phyloP scores from a whole-genome alignment of 2,329 filamentous ascomycete genomes.

The Colletotrichum simmondsii region DNA sequence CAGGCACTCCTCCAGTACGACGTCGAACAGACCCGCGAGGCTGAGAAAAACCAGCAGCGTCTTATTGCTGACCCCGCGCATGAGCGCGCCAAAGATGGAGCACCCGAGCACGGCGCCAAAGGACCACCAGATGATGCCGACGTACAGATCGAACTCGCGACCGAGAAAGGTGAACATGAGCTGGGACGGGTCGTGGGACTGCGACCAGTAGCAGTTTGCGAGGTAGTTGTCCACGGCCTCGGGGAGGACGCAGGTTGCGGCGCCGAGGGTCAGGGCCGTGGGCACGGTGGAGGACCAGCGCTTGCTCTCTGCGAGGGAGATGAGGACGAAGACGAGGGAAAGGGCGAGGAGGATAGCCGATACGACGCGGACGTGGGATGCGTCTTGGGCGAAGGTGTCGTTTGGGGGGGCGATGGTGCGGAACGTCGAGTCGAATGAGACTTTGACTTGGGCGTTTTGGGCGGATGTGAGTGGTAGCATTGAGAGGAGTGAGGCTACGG shows the following conservation, averaged over 20 bases:
- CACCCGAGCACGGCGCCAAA: slow-evolving; percentile 10
- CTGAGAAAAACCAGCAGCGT: neutral
- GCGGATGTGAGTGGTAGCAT: neutral
- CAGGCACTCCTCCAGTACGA: slow-evolving; percentile 19
- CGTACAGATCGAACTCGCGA: slow-evolving; percentile 2
- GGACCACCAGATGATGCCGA: slow-evolving; percentile 25
- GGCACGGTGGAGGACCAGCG: slow-evolving; percentile 1
- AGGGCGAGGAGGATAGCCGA: neutral
- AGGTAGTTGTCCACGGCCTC: slow-evolving; percentile 7
- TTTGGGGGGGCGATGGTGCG: neutral
- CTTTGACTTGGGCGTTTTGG: neutral
- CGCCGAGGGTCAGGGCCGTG: neutral
- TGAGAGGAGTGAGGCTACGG: neutral
- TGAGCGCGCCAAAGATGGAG: slow-evolving; percentile 4
- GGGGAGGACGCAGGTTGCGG: neutral
- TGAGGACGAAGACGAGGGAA: neutral
- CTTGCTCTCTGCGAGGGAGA: neutral
- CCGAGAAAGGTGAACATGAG: slow-evolving; percentile 11
- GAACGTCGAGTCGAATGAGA: neutral
- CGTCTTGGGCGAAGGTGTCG: neutral
- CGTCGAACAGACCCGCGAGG: neutral
- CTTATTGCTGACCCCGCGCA: neutral
- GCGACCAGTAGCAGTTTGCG: slow-evolving; percentile 7
- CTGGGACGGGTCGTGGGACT: neutral
- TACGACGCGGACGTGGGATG: neutral